phyloP scores from a whole-genome alignment of 805 yeast species.

The Ascoidea rubescens region DNA sequence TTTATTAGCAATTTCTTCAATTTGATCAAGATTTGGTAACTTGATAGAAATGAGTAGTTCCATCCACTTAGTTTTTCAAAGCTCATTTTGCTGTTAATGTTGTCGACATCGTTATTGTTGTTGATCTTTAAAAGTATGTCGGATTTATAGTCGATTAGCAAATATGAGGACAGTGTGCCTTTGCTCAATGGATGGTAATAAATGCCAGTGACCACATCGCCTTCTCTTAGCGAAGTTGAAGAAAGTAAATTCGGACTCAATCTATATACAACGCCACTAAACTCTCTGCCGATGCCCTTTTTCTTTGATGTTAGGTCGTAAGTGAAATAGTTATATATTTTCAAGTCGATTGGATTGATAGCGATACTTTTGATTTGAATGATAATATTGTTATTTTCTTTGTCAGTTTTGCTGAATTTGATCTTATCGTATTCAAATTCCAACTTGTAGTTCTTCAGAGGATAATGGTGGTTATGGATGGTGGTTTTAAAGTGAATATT shows the following conservation, averaged over 20 bases:
- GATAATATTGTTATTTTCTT: conserved; percentile 32
- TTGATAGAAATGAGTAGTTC: conserved; percentile 51
- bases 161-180: conserved; percentile 46
- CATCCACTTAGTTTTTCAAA: conserved; percentile 49
- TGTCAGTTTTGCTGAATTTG: conserved; percentile 23
- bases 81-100: conserved; percentile 9
- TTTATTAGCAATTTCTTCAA: conserved; percentile 1
- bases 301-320: conserved; percentile 36
- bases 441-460: too few relatives aligned
- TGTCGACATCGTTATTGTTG: conserved; percentile 27
- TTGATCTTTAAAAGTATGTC: conserved; percentile 38
- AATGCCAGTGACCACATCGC: conserved; percentile 55
- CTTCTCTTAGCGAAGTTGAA: conserved; percentile 21
- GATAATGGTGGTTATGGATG: conserved; percentile 17
- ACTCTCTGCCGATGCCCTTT: conserved; percentile 62
- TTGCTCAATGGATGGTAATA: conserved; percentile 35
- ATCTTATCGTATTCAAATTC: conserved; percentile 42
- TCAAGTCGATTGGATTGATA: conserved; percentile 52
- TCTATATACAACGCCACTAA: conserved; percentile 37
- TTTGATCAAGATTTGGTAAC: conserved; percentile 29
- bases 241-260: not conserved
- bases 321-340: conserved; percentile 41
- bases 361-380: conserved; percentile 48
- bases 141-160: conserved; percentile 35
- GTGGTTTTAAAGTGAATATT: conserved; percentile 21